A percentile compares a stretch with the other conserved stretches of the same genome.
Conservation (phyloP, 1,139 yeast species). For the Pichia sp. region DNA sequence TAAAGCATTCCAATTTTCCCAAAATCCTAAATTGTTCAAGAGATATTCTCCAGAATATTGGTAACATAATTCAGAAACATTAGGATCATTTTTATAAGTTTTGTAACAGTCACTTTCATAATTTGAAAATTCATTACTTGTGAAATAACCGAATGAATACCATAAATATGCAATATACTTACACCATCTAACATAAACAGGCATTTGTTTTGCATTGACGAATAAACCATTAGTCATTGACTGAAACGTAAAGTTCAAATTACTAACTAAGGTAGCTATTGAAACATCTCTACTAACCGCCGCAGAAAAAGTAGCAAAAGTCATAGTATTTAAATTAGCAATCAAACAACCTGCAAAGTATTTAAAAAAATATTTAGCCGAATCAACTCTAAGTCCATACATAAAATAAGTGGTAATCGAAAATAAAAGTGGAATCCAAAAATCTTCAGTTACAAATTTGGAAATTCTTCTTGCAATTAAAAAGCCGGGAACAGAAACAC, state of each 20-base stretch:
- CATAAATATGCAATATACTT: conserved; percentile 71
- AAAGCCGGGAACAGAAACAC: conserved; percentile 62
- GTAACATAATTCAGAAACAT: conserved; percentile 23
- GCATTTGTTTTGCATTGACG: conserved; percentile 67
- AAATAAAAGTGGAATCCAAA: conserved; percentile 55
- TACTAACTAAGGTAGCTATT: conserved; percentile 56
- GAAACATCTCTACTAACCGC: conserved; percentile 61
- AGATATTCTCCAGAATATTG: conserved; percentile 46
- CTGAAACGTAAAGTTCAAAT: conserved; percentile 62
- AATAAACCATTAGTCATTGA: conserved; percentile 80
- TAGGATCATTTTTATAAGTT: conserved; percentile 32
- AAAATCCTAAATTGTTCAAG: conserved; percentile 54
- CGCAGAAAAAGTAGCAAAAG: conserved; percentile 51
- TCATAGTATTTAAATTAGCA: conserved; percentile 50
- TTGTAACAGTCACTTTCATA: conserved; percentile 36
- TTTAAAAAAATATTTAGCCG: conserved; percentile 47
- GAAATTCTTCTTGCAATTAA: conserved; percentile 62
- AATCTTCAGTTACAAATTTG: conserved; percentile 62
- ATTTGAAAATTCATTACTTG: conserved; percentile 59
- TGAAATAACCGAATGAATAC: conserved; percentile 68
- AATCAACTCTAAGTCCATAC: conserved; percentile 59
- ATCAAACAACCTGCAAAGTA: conserved; percentile 57
- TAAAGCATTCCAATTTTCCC: conserved; percentile 56
- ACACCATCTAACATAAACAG: conserved; percentile 82
- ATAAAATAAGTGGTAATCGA: conserved; percentile 64